Evolutionary conservation across 2,329 filamentous ascomycete genomes (phyloP), one percentile per base, ranked within the genome.

Genomic region (Apiospora saccharicola): DNA sequence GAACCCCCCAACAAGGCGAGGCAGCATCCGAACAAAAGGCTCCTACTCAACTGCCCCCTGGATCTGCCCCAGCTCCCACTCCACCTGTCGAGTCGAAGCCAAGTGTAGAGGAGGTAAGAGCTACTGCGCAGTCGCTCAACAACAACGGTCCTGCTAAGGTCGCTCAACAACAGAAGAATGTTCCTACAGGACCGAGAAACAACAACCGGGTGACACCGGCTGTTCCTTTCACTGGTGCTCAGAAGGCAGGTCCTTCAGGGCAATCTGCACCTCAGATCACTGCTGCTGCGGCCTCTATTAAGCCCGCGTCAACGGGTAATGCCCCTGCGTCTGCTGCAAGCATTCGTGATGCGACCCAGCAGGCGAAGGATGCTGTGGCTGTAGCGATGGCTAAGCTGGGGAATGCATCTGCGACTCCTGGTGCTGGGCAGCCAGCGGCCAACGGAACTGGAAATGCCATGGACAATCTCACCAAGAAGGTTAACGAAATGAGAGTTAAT

Each of bases 351-450:
- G 92, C 93, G 1, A 95, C 93, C 0, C 90, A 92, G 79, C 90
- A 92, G 51, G 93, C 93, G 1, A 92, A 91, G 77, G 93, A 92
- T 43, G 93, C 93, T 12, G 93, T 94, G n/a, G 92, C 93, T 70
- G 90, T 92, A 53, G 93, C 93, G 1, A 94, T 95, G 91, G 92
- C 93, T 1, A 92, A 93, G 78, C 86, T 95, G 4, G 82, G 85
- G 70, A 76, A 79, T 44, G 83, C 82, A 6, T 82, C 82, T 43
- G 77, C 78, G 16, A 75, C 77, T 30, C 77, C 76, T n/a, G 78
- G 74, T 8, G 72, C 80, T 6, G 76, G 75, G 37, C 76, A 76
- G 26, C 74, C 77, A 72, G 68, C 81, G 5, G 3, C 57, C 19
- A 78, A 82, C 51, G 77, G 80, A 26, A 85, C 83, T 46, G 83